Evolutionary conservation across 495 filamentous ascomycete genomes (phyloP).

Genomic region (Penicillium riverlandense): DNA sequence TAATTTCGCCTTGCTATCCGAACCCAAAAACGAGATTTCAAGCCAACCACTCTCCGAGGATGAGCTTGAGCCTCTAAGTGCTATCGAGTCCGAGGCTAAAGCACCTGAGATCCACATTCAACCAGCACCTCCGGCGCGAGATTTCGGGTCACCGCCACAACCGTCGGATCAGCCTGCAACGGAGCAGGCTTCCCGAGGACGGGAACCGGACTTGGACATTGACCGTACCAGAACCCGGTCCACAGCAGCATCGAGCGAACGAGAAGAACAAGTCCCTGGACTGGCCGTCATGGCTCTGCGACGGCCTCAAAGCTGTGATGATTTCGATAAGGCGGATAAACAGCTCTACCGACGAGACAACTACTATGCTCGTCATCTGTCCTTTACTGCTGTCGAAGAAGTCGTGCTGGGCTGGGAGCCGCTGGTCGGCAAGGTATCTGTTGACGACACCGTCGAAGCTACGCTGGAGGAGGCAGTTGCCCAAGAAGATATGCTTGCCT

Average conservation of each 20-base stretch:
- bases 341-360: constrained; percentile 16
- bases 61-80: neutral
- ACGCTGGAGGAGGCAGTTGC: constrained; percentile 34
- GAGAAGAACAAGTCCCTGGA: constrained; percentile 10
- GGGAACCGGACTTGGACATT: constrained; percentile 25
- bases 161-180: constrained; percentile 4
- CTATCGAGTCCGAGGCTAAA: constrained; percentile 7
- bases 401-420: constrained; percentile 68
- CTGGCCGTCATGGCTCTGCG: constrained; percentile 30
- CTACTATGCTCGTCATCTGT: constrained; percentile 71
- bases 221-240: constrained; percentile 26
- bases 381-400: constrained; percentile 85
- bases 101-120: constrained; percentile 33
- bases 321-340: constrained; percentile 17
- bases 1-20: constrained; percentile 3
- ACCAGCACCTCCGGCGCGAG: constrained; percentile 12
- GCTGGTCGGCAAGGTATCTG: constrained; percentile 28
- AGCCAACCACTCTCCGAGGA: constrained; percentile 4
- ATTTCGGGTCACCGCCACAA: constrained; percentile 12
- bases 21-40: constrained; percentile 15
- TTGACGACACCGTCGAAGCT: constrained; percentile 14
- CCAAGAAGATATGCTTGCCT: constrained; percentile 44
- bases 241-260: constrained; percentile 28
- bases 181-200: constrained; percentile 7
- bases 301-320: constrained; percentile 38